Base-by-base conservation (phyloP, 1,284 basidiomycete genomes). In the Cutaneotrichosporon curvatum region DNA sequence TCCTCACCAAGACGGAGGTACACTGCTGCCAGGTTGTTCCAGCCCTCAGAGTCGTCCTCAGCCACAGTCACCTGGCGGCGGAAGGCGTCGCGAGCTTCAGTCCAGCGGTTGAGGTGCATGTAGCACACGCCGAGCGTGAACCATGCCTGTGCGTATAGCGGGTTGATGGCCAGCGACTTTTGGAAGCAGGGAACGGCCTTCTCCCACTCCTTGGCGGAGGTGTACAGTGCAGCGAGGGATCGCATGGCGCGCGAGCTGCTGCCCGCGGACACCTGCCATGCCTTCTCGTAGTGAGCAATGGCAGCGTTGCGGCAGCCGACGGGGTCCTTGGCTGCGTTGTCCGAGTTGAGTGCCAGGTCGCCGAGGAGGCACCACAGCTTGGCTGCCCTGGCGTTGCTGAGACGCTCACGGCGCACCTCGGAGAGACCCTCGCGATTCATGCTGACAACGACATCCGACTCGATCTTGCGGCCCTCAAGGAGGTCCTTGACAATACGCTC, bases 281-380 rank as follows among this genome's bases (percentile, higher is more conserved):
- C 94, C 28, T 74, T 79, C 47, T 79, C 75, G 68, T 96, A 99
- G 66, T 90, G 82, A 48, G 78, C 76, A 4, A 79, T 85, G 78
- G 50, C 80, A 61, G 18, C 76, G 71, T 56, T 46, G 14, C 56
- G 57, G 0, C 57, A 56, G 8, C 41, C 50, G 6, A 37, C 42
- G 1, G 65, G 67, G 50, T 69, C 58, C 30, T 48, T 47, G 5
- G 46, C 35, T 1, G 60, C 61, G 9, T 52, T 52, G 19, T 65
- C 57, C 1, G 70, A 63, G 16, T 70, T 59, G 0, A 85, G 80
- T 60, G 95, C 85, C 28, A 99, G 78, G 67, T 99, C 95, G 5
- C 94, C 95, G 14, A 97, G 76, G 4, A 97, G 74, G 73, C 95
- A 98, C 87, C 89, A 94, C 20, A 98, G 73, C 73, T 97, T 97